Evolutionary conservation across 305 asterid species (phyloP).

Genomic region (Solanum aculeatissimum): DNA sequence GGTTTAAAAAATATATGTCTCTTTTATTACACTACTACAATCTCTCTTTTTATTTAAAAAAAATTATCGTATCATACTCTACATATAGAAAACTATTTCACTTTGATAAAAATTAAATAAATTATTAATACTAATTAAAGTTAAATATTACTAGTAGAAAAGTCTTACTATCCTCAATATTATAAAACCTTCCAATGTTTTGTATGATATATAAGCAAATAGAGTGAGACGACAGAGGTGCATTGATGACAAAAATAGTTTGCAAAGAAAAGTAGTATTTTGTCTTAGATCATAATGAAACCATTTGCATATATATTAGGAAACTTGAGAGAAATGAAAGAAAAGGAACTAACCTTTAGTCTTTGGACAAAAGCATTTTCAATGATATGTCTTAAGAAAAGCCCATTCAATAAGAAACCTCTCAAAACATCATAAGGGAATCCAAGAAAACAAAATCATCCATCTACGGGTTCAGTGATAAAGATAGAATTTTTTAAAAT

Average conservation of each 20-base stretch:
- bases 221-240: background rate
- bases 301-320: background rate
- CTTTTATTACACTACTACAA: too few species aligned
- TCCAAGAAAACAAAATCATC: conserved; percentile 23
- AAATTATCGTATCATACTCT: too few species aligned
- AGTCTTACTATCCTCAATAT: background rate
- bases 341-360: background rate
- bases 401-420: background rate
- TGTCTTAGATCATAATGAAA: background rate
- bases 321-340: background rate
- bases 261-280: background rate
- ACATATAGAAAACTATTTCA: too few species aligned
- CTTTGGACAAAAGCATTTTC: background rate
- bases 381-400: background rate
- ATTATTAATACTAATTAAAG: too few species aligned
- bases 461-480: background rate
- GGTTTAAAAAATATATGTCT: too few species aligned
- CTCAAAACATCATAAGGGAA: background rate
- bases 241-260: background rate
- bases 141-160: too few species aligned
- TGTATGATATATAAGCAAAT: background rate
- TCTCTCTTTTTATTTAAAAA: too few species aligned
- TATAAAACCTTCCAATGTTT: background rate
- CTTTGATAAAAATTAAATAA: too few species aligned
- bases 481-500: background rate